phyloP scores from a whole-genome alignment of 1,284 basidiomycete genomes.

The Pyrrhoderma lamaoense region DNA sequence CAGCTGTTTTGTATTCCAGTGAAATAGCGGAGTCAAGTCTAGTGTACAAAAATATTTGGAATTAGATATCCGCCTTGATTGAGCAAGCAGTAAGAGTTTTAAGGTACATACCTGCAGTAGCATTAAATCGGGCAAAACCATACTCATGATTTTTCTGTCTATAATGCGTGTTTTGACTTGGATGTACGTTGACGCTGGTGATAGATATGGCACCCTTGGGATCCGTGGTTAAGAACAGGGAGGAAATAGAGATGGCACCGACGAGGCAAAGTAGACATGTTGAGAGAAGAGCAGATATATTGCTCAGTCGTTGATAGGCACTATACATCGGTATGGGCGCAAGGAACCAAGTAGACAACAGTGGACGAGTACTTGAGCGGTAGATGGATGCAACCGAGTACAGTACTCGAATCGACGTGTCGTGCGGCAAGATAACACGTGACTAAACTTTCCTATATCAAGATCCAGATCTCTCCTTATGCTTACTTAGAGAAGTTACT shows the following conservation, averaged over 20 bases:
- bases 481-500: no score
- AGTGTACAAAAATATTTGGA: conserved; percentile 23
- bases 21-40: conserved; percentile 75
- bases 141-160: conserved; percentile 57
- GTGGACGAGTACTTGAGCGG: no score
- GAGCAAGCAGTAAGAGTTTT: conserved; percentile 13
- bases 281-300: conserved; percentile 65
- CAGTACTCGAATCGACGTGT: background rate
- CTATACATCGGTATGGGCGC: conserved; percentile 62
- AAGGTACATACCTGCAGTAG: conserved; percentile 55
- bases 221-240: conserved; percentile 54
- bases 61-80: no score
- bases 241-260: conserved; percentile 63
- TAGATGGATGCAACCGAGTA: no score
- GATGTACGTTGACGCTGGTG: conserved; percentile 57
- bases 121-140: conserved; percentile 71
- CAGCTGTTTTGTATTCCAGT: conserved; percentile 94
- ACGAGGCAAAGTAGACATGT: conserved; percentile 77
- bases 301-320: conserved; percentile 62
- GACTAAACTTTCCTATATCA: background rate
- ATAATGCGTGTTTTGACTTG: conserved; percentile 49
- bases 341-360: no score
- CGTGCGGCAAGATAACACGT: background rate
- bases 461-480: background rate
- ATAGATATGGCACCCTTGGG: conserved; percentile 53